Evolutionary conservation across 2,329 filamentous ascomycete genomes (phyloP).

Genomic region (Fusarium staphyleae): DNA sequence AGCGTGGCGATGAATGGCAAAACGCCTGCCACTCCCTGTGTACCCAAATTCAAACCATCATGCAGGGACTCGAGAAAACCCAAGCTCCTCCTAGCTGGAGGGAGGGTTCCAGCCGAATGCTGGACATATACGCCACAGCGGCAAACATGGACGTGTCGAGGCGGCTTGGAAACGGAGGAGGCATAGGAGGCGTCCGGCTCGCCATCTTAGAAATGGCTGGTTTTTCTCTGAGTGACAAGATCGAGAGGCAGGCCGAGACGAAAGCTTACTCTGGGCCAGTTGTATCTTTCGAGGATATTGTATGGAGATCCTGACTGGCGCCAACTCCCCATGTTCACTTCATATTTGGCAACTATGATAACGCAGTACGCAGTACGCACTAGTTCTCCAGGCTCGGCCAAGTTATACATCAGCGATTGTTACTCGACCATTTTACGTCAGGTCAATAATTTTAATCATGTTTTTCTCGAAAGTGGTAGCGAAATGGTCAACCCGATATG

Average conservation of each 20-base stretch:
- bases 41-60: constrained; percentile 38
- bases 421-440: not conserved
- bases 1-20: constrained; percentile 46
- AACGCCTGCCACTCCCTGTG: constrained; percentile 41
- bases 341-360: too few species aligned
- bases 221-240: constrained; percentile 41
- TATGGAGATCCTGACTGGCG: constrained; percentile 42
- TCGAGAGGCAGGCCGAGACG: constrained; percentile 48
- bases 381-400: too few species aligned
- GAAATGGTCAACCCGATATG: not conserved
- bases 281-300: constrained; percentile 51
- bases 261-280: constrained; percentile 47
- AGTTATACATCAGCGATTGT: not conserved
- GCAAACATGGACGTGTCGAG: constrained; percentile 46
- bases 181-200: constrained; percentile 50
- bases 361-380: not conserved
- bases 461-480: not conserved
- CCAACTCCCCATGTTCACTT: not conserved
- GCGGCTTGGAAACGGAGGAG: constrained; percentile 46
- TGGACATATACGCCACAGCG: constrained; percentile 48
- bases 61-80: constrained; percentile 34
- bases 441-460: not conserved
- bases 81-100: constrained; percentile 40
- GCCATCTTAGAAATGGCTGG: constrained; percentile 53
- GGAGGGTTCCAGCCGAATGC: constrained; percentile 41